phyloP scores from a whole-genome alignment of 306 rosid species.

The Hippophae rhamnoides region DNA sequence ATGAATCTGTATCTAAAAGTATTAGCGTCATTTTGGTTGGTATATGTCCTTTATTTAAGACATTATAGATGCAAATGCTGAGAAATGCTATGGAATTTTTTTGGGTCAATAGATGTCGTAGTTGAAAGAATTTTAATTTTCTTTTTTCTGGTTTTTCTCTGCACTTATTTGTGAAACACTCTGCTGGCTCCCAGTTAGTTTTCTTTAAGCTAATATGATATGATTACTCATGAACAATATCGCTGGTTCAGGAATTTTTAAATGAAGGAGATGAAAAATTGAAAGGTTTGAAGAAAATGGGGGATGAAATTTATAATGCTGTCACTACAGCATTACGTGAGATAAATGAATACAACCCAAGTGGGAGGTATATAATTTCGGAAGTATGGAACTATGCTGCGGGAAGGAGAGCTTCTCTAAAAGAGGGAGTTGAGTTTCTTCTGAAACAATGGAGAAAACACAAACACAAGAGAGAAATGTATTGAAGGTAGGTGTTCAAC shows the following conservation, averaged over 20 bases:
- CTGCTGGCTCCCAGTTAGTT: slow-evolving; percentile 8
- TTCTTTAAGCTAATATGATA: slow-evolving; percentile 1
- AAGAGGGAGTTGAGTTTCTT: slow-evolving; percentile 14
- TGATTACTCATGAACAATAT: slow-evolving; percentile 3
- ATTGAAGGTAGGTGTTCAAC: slow-evolving; percentile 3
- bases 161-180: slow-evolving; percentile 11
- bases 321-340: slow-evolving; percentile 11
- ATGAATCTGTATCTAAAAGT: background rate
- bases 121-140: background rate
- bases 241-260: slow-evolving; percentile 44
- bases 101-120: background rate
- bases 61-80: background rate
- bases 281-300: slow-evolving; percentile 8
- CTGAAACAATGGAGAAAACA: slow-evolving; percentile 7
- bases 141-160: slow-evolving; percentile 8
- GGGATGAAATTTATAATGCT: slow-evolving; percentile 5
- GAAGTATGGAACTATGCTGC: slow-evolving; percentile 16
- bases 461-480: background rate
- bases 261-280: slow-evolving; percentile 22
- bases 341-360: slow-evolving; percentile 17
- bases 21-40: background rate
- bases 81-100: slow-evolving; percentile 1
- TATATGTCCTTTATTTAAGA: background rate
- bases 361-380: slow-evolving; percentile 16
- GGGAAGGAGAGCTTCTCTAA: slow-evolving; percentile 10